A percentile compares a stretch with the other conserved stretches of the same genome.
These are phyloP conservation scores for Voacanga thouarsii DNA, from an alignment of 257 asterid genomes.

Conservation along the genomic window DNA sequence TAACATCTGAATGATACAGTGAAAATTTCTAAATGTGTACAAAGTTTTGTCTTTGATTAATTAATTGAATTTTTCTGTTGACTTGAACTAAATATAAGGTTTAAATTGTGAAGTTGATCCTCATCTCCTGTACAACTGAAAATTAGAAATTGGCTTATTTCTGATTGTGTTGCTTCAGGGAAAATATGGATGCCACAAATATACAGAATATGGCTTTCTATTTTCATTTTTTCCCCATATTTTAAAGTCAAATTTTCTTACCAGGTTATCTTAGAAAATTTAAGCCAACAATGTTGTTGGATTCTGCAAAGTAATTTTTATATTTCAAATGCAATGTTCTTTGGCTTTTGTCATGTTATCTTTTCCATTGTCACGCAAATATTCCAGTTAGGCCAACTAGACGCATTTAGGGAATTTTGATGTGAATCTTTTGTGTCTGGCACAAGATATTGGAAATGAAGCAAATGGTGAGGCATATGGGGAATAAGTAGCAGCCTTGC, in stretches of 20 bases:
- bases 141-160: not conserved
- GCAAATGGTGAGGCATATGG: too few species aligned
- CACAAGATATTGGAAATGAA: not conserved
- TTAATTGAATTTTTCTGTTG: too few species aligned
- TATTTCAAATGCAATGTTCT: too few species aligned
- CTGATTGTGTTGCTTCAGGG: too few species aligned
- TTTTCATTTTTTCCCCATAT: too few species aligned
- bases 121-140: too few species aligned
- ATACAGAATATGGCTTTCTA: too few species aligned
- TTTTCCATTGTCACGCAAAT: not conserved
- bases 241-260: too few species aligned
- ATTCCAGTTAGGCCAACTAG: not conserved
- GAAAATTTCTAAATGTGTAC: not conserved
- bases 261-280: too few species aligned
- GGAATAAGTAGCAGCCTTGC: not conserved
- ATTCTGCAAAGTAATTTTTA: not conserved
- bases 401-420: not conserved
- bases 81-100: not conserved
- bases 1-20: not conserved
- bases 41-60: too few species aligned
- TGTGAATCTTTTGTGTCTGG: not conserved
- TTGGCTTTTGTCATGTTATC: too few species aligned
- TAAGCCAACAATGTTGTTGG: not conserved
- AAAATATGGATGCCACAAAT: too few species aligned
- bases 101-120: not conserved